These are phyloP conservation scores for Megacollybia platyphylla DNA, from an alignment of 1,284 basidiomycete genomes.

Conservation along the genomic window DNA sequence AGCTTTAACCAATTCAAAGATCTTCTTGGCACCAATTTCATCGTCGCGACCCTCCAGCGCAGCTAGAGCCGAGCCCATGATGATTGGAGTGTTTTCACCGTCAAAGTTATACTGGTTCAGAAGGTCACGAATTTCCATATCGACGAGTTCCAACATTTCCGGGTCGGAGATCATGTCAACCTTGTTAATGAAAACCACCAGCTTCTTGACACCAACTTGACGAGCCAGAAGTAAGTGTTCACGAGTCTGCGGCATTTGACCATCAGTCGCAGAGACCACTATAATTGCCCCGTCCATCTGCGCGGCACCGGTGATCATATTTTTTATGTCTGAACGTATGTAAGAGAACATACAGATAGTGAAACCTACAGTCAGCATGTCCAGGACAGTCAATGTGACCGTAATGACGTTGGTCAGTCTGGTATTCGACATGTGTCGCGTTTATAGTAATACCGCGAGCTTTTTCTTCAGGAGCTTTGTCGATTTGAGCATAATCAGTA, in stretches of 20 bases:
- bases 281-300: conserved; percentile 98
- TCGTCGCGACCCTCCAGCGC: conserved; percentile 81
- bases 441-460: conserved; percentile 99
- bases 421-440: conserved; percentile 94
- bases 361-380: conserved; percentile 72
- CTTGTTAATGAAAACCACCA: conserved; percentile 99
- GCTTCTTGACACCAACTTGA: conserved; percentile 96
- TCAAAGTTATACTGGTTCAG: conserved; percentile 89
- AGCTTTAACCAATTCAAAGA: conserved; percentile 75
- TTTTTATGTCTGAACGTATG: conserved; percentile 66
- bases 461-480: conserved; percentile 99
- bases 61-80: conserved; percentile 94
- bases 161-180: conserved; percentile 94
- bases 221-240: conserved; percentile 96
- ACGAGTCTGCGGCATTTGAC: conserved; percentile 99
- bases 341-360: conserved; percentile 4
- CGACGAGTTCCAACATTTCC: conserved; percentile 98
- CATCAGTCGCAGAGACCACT: conserved; percentile 97
- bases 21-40: conserved; percentile 75
- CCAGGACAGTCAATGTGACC: conserved; percentile 99
- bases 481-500: conserved; percentile 95
- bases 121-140: conserved; percentile 99
- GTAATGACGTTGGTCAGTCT: conserved; percentile 87
- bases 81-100: conserved; percentile 93
- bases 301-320: conserved; percentile 99